Percentiles rank a stretch among this genome's conserved stretches.
These are phyloP conservation scores for Triticum monococcum DNA, from an alignment of 176 grass and related monocot genomes.

Conservation along the genomic window DNA sequence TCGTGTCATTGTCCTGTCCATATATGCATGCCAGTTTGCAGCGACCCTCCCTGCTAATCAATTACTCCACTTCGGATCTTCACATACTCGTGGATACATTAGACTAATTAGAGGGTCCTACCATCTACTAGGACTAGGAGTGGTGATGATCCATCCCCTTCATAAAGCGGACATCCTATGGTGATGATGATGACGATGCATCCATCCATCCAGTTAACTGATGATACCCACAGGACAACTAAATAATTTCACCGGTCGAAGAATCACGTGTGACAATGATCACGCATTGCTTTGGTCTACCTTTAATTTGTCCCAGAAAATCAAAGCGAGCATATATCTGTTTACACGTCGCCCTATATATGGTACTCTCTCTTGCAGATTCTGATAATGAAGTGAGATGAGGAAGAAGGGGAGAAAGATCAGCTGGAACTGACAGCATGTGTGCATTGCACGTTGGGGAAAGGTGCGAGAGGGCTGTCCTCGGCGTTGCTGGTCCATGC, in stretches of 20 bases:
- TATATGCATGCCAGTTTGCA: neutral
- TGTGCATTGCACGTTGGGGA: constrained; percentile 26
- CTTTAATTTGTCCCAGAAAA: constrained; percentile 10
- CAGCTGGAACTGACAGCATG: constrained; percentile 15
- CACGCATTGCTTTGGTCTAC: neutral
- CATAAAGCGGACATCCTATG: neutral
- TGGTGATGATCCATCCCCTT: neutral
- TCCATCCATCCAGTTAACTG: neutral
- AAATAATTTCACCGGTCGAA: neutral
- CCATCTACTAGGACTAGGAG: neutral
- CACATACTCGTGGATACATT: neutral
- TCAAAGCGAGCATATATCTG: neutral
- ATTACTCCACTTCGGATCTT: neutral
- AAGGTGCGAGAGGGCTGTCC: constrained; percentile 25
- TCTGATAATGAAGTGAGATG: neutral
- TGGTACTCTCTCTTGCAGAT: too few relatives aligned
- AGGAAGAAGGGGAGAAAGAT: constrained; percentile 12
- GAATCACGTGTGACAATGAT: constrained; percentile 6
- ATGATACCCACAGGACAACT: neutral
- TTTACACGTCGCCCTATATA: too few relatives aligned
- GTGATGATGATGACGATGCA: constrained; percentile 7
- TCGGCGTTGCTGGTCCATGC: constrained; percentile 20
- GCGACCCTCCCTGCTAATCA: neutral
- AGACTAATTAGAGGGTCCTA: constrained; percentile 1
- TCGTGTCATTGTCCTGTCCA: constrained; percentile 1